Evolutionary conservation across 768 basidiomycete genomes (phyloP), one percentile per base, ranked within the genome.

Genomic region (Tephrocybe sp.): DNA sequence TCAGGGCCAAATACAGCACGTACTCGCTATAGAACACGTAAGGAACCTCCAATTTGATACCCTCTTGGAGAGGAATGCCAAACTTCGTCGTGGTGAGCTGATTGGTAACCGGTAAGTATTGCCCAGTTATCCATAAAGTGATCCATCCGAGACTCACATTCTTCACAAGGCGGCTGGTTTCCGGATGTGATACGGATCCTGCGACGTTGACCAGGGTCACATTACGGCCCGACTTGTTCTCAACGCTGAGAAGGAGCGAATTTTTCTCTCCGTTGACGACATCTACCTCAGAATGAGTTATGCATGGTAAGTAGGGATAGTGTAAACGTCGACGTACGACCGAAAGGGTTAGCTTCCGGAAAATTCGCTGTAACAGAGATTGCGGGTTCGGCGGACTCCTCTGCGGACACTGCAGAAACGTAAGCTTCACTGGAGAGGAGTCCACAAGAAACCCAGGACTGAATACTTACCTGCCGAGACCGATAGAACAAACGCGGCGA

Each of bases 191-290:
- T 59, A 93, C 72, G 30, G 88, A 84, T 37, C 86, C 90, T 46
- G 80, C 77, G 51, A 88, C 75, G 58, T 69, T 77, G 53, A 82
- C 65, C 15, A 93, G 70, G 2, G 88, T 89, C 43, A 88, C 75
- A 56, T 91, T 88, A 60, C 76, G 77, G 58, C 79, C 80, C 10
- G 87, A 86, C 65, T 81, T 87, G 69, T 90, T 93, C 68, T 90
- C 89, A 11, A 93, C 74, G 23, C 75, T 67, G 43, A 93, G 67
- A 21, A 69, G 68, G 28, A 93, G 70, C 26, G 77, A 70, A 64
- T 91, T 93, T 62, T 78, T 82, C 73, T 90, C 88, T 52, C 90
- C 90, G 59, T 93, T 93, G 26, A 92, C 83, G 43, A 93, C 73
- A 53, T 91, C 90, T 93, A 61, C n/a, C 55, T 44, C 34, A 43